These are phyloP conservation scores for Xylaria acuta DNA, from an alignment of 495 filamentous ascomycete genomes.

Conservation along the genomic window DNA sequence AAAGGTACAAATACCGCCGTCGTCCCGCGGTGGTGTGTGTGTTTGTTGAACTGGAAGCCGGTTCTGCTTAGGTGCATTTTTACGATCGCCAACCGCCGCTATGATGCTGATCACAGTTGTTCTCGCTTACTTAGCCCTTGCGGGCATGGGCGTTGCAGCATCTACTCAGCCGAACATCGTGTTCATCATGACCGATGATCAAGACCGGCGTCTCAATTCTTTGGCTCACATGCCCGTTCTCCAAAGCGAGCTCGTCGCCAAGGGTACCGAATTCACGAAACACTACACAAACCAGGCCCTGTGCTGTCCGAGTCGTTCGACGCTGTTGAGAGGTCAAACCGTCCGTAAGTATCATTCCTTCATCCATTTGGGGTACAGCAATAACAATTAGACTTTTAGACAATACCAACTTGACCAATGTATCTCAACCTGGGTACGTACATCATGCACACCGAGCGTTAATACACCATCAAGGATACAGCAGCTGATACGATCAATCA, in stretches of 20 bases:
- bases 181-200: conserved; percentile 60
- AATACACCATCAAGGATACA: not conserved
- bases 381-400: not conserved
- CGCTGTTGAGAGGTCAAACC: conserved; percentile 58
- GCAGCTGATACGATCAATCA: not conserved
- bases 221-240: conserved; percentile 49
- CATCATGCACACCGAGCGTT: not conserved
- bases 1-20: not conserved
- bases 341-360: conserved; percentile 38
- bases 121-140: conserved; percentile 6
- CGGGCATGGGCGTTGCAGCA: not conserved
- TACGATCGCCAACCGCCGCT: not conserved
- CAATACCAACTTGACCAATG: conserved; percentile 18
- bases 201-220: conserved; percentile 55
- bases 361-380: not conserved
- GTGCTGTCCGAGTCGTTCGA: conserved; percentile 59
- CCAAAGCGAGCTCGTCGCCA: conserved; percentile 42
- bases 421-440: conserved; percentile 4
- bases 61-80: not conserved
- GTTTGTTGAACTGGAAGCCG: not conserved
- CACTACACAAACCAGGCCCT: conserved; percentile 56
- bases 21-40: not conserved
- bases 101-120: not conserved
- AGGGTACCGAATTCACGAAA: conserved; percentile 52
- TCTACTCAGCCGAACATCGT: conserved; percentile 50